These are phyloP conservation scores for Phialophora verrucosa DNA, from an alignment of 2,329 filamentous ascomycete genomes.

Conservation along the genomic window DNA sequence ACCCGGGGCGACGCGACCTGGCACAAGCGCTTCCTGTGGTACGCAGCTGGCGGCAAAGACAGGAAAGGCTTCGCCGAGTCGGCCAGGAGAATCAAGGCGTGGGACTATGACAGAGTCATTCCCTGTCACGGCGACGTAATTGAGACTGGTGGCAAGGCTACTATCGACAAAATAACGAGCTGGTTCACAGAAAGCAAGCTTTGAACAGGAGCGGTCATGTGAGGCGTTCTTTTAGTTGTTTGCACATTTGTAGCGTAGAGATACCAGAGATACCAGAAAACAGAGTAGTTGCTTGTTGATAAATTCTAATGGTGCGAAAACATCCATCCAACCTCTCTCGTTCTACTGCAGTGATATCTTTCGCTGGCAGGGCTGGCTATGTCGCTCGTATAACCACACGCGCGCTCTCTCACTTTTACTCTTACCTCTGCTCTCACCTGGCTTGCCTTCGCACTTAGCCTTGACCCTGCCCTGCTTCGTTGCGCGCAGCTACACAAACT, in stretches of 20 bases:
- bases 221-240: neutral
- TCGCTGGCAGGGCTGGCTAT: neutral
- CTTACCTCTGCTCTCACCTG: too few relatives aligned
- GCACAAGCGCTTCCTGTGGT: conserved; percentile 84
- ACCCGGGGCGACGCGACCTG: conserved; percentile 70
- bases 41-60: conserved; percentile 67
- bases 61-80: conserved; percentile 72
- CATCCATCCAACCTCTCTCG: neutral
- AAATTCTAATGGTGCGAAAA: neutral
- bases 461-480: too few relatives aligned
- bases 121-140: conserved; percentile 94
- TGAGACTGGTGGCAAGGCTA: conserved; percentile 72
- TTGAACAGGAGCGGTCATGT: conserved; percentile 32
- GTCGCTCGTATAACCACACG: too few relatives aligned
- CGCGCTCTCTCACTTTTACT: too few relatives aligned
- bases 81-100: conserved; percentile 70
- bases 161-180: conserved; percentile 77
- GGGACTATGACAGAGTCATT: conserved; percentile 85
- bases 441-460: too few relatives aligned
- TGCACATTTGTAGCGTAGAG: conserved; percentile 3
- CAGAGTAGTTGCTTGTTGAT: neutral
- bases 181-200: conserved; percentile 72
- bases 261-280: conserved; percentile 17
- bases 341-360: neutral
- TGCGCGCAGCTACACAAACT: too few relatives aligned